Evolutionary conservation across 1,284 basidiomycete species (phyloP).

Genomic region (Irpex rosettiformis): DNA sequence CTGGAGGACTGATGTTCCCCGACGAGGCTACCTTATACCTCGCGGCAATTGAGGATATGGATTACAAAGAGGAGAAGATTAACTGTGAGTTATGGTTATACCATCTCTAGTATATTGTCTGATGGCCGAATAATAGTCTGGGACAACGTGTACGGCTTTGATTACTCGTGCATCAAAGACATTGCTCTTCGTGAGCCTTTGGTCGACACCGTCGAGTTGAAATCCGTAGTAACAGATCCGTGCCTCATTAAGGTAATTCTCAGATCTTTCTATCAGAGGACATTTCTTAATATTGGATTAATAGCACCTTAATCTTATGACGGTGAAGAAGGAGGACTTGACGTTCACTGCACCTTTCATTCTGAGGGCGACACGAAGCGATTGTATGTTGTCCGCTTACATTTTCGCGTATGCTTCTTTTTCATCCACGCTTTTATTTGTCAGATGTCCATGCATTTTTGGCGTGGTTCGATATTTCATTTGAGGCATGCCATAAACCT

Average conservation of each 20-base stretch:
- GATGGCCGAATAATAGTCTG: constrained; percentile 66
- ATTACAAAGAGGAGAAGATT: constrained; percentile 99
- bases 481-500: constrained; percentile 90
- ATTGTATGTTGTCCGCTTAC: constrained; percentile 60
- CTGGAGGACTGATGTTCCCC: constrained; percentile 92
- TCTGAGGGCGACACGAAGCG: constrained; percentile 84
- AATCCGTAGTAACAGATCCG: constrained; percentile 89
- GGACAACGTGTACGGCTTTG: constrained; percentile 99
- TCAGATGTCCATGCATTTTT: constrained; percentile 97
- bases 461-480: constrained; percentile 98
- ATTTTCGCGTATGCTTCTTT: constrained; percentile 4
- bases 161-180: constrained; percentile 99
- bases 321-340: constrained; percentile 94
- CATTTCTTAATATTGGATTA: neutral
- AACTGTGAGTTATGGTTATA: constrained; percentile 66
- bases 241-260: constrained; percentile 73
- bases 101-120: neutral
- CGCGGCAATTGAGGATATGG: constrained; percentile 98
- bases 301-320: constrained; percentile 87
- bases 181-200: constrained; percentile 96
- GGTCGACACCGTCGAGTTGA: constrained; percentile 96
- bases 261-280: neutral
- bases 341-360: constrained; percentile 82
- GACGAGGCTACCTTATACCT: constrained; percentile 93
- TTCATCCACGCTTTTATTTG: constrained; percentile 1